These are phyloP conservation scores for Cercospora sojina DNA, from an alignment of 2,329 filamentous ascomycete species.

Conservation along the genomic window DNA sequence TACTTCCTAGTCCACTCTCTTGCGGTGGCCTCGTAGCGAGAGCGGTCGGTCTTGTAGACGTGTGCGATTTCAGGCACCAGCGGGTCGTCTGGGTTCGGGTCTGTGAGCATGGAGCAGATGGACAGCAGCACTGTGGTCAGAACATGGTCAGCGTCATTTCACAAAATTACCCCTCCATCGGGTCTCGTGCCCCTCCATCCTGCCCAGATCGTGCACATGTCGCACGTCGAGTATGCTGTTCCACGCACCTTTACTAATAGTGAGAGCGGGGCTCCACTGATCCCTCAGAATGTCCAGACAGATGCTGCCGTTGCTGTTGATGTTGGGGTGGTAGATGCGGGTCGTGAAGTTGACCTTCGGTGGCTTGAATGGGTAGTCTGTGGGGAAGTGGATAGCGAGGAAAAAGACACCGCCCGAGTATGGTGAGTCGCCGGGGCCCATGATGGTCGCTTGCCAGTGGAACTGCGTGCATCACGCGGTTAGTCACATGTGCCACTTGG, in stretches of 20 bases:
- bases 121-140: slow-evolving; percentile 75
- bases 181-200: slow-evolving; percentile 12
- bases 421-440: slow-evolving; percentile 96
- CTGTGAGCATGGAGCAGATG: slow-evolving; percentile 99
- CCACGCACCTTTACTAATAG: slow-evolving; percentile 86
- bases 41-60: slow-evolving; percentile 98
- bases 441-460: slow-evolving; percentile 99
- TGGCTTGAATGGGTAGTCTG: slow-evolving; percentile 99
- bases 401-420: slow-evolving; percentile 99
- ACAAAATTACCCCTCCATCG: slow-evolving; percentile 21
- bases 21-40: slow-evolving; percentile 92
- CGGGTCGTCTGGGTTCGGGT: slow-evolving; percentile 98
- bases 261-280: slow-evolving; percentile 98
- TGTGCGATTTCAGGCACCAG: slow-evolving; percentile 98
- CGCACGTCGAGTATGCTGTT: not conserved
- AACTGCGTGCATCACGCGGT: slow-evolving; percentile 60
- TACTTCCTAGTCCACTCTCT: slow-evolving; percentile 99
- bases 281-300: slow-evolving; percentile 97
- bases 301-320: slow-evolving; percentile 99
- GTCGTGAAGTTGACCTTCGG: slow-evolving; percentile 99
- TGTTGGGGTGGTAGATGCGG: slow-evolving; percentile 99
- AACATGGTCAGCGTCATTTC: slow-evolving; percentile 25
- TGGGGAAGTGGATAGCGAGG: slow-evolving; percentile 97
- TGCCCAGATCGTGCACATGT: not conserved
- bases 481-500: slow-evolving; percentile 15